These are phyloP conservation scores for Aureococcus anophagefferens DNA, from an alignment of 108 stramenopile species.

Conservation along the genomic window DNA sequence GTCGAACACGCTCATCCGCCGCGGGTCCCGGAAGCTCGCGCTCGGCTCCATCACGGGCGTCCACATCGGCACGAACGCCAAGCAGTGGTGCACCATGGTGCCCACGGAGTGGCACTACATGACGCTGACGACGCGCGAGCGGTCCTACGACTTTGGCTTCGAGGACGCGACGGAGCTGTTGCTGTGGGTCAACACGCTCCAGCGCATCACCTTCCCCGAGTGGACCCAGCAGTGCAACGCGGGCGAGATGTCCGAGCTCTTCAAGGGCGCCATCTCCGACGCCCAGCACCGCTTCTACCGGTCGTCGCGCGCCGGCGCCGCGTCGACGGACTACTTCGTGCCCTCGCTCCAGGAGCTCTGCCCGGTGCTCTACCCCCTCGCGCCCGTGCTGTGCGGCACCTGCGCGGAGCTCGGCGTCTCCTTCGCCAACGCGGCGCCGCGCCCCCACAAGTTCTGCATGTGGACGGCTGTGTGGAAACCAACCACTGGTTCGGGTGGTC, in stretches of 20 bases:
- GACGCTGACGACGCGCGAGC: background rate
- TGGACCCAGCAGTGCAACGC: background rate
- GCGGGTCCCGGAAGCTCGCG: background rate
- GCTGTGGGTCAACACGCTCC: background rate
- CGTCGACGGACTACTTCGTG: background rate
- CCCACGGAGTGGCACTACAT: conserved; percentile 1
- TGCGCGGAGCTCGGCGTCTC: background rate
- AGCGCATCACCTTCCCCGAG: background rate
- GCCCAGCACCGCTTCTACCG: conserved; percentile 1
- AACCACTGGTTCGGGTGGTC: too few species aligned
- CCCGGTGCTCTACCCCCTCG: background rate
- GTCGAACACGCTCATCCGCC: background rate
- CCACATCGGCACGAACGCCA: background rate
- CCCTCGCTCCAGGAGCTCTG: background rate
- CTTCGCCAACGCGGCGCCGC: background rate
- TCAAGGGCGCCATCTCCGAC: background rate
- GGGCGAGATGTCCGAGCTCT: background rate
- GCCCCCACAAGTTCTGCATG: background rate
- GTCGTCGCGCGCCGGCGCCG: background rate
- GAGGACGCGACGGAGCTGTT: background rate
- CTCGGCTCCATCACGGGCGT: background rate
- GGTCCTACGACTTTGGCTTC: conserved; percentile 1
- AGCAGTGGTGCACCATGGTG: background rate
- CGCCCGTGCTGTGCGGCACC: background rate
- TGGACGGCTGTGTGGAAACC: too few species aligned